Conservation (phyloP, 1,139 yeast genomes). For the Kurtzmaniella quercitrusa region DNA sequence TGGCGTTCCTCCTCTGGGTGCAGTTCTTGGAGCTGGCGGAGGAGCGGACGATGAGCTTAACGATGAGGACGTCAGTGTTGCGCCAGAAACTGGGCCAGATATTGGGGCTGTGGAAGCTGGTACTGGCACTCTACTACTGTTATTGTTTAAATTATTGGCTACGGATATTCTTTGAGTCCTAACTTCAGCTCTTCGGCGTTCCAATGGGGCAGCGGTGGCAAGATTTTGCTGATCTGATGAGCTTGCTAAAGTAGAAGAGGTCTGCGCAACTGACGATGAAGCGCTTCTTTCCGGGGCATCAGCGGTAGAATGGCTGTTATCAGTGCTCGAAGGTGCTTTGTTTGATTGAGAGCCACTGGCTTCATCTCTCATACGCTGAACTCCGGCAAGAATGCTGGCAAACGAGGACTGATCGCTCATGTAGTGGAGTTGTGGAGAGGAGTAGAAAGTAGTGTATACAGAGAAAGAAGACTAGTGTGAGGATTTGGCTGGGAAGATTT, state of each 20-base stretch:
- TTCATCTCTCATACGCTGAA: constrained; percentile 44
- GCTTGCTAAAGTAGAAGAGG: background rate
- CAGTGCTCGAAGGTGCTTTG: background rate
- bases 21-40: constrained; percentile 1
- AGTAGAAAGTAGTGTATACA: background rate
- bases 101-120: constrained; percentile 4
- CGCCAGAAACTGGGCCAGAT: constrained; percentile 3
- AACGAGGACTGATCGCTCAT: constrained; percentile 37
- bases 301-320: background rate
- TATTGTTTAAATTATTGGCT: background rate
- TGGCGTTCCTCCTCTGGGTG: constrained; percentile 1
- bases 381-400: constrained; percentile 61
- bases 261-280: background rate
- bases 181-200: background rate
- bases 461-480: background rate
- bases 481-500: background rate
- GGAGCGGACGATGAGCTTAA: too few relatives aligned
- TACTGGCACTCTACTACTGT: constrained; percentile 7
- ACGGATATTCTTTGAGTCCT: background rate
- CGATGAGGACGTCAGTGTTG: too few relatives aligned
- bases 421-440: background rate
- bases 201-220: background rate
- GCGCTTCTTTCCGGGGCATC: background rate
- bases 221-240: background rate
- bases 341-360: constrained; percentile 13